Base-by-base conservation (phyloP, 129 eudicot genomes). In the Cynara cardunculus region DNA sequence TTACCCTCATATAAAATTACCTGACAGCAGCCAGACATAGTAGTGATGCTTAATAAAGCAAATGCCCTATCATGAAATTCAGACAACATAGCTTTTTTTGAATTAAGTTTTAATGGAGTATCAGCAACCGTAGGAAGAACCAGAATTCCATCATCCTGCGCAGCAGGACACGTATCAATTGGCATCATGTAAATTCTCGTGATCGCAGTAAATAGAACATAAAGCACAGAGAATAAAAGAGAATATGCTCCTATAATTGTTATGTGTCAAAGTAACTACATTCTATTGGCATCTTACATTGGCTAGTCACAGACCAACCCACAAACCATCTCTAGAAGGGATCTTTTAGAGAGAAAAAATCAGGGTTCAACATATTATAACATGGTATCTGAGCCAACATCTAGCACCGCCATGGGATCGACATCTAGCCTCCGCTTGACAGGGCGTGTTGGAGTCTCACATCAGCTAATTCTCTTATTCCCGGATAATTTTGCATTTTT, bases 21-120 rank as follows among this genome's bases (percentile, higher is more conserved):
- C 97, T 94, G 96, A 75, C 98, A 90, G 84, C 97, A 91, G 25
- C 98, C 97, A 25, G 98, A 90, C 98, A 94, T 90, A 79, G 87
- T 90, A 41, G 94, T 79, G 68, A 92, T 92, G 89, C 98, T 89
- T 77, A 87, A 78, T 66, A 92, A 72, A 85, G 91, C 85, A 87
- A 85, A 85, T 44, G 87, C 79, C 77, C 97, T 85, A 68, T 90
- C 94, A 69, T 86, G 85, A 68, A 87, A 89, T 90, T 92, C 96
- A 0, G 87, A 81, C 35, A 87, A 79, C 30, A 73, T 75, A 69
- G 87, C 75, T 85, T 89, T 92, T 81, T 75, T 92, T 34, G 90
- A 81, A 9, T 85, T 83, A 7, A 89, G 88, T 78, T 87, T 89
- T 25, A 82, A 70, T 37, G 98, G 96, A 85, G 91, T 87, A 77